Evolutionary conservation across 23 red algal species (phyloP).

Genomic region (Cyanidiococcus yangmingshanensis): DNA sequence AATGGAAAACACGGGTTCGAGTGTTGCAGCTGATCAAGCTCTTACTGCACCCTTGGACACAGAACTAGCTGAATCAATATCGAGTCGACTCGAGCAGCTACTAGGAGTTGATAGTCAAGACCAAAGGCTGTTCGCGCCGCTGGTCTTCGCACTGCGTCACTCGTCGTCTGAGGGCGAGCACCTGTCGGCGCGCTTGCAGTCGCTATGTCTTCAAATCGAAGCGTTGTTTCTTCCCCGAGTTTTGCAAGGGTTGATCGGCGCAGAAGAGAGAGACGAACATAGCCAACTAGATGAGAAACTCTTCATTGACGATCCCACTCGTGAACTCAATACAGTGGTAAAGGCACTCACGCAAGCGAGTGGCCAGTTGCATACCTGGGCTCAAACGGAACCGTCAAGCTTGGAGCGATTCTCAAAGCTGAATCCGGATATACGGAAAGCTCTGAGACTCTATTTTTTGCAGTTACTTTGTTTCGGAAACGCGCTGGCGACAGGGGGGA

Average conservation of each 20-base stretch:
- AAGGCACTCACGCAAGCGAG: not conserved
- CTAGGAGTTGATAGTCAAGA: not conserved
- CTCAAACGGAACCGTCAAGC: not conserved
- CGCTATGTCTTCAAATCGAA: constrained; percentile 2
- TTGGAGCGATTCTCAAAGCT: not conserved
- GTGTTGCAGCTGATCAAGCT: no score
- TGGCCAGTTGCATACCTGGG: not conserved
- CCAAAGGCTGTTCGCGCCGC: not conserved
- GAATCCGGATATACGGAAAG: not conserved
- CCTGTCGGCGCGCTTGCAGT: constrained; percentile 2
- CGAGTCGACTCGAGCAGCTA: not conserved
- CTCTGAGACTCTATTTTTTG: not conserved
- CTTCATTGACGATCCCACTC: not conserved
- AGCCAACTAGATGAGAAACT: not conserved
- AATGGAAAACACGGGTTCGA: no score
- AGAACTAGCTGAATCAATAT: not conserved
- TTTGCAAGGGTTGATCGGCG: not conserved
- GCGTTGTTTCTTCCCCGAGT: not conserved
- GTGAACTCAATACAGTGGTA: not conserved
- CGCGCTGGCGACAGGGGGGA: not conserved
- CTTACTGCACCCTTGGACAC: not conserved
- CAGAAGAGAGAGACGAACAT: not conserved
- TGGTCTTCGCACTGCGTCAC: not conserved
- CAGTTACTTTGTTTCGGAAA: not conserved
- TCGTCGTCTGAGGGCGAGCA: not conserved